Base-by-base conservation (phyloP, 495 filamentous ascomycete species). In the Penicillium herquei region DNA sequence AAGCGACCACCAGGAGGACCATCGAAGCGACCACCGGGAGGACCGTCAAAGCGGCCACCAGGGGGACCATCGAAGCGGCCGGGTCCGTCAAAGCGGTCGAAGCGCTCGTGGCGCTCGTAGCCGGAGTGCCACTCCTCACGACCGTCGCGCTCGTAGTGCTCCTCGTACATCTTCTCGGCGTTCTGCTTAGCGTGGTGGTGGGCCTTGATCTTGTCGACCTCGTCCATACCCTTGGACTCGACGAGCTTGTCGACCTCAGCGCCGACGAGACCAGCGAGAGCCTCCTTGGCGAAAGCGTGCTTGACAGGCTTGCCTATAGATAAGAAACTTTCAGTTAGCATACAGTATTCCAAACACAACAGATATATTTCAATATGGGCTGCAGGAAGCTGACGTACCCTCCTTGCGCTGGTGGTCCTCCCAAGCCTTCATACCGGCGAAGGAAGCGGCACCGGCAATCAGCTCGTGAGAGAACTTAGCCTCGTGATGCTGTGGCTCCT, bases 371-470 rank as follows among this genome's bases (percentile, higher is more conserved):
- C 47, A 30, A 17, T 30, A n/a, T 33, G 17, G 44, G 21, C 40
- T 41, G 50, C 26, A 16, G 30, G n/a, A 6, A 34, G 18, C 5
- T 37, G 13, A 58, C 76, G 43, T 79, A 87, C 87, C 88, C 72
- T 91, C 77, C 52, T 76, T 78, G 67, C 87, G 85, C 74, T 90
- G 85, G 54, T 84, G 75, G 69, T 91, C 84, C 71, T 92, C 89
- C 68, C 85, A 92, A 13, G 84, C 73, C 79, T 91, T 90, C 81
- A 94, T 87, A 54, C 81, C 89, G 58, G 83, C 88, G 64, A 92
- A 92, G 55, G 88, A 84, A 46, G 88, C 89, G 44, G 83, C 90
- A 46, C 88, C 88, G 63, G 86, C 87, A 50, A 91, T 64, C 37
- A 89, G 66, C 72, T 92, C 88, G 71, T 92, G 89, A 58, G 81